Base-by-base conservation (phyloP, 2,329 filamentous ascomycete species). In the Talaromyces sp. region DNA sequence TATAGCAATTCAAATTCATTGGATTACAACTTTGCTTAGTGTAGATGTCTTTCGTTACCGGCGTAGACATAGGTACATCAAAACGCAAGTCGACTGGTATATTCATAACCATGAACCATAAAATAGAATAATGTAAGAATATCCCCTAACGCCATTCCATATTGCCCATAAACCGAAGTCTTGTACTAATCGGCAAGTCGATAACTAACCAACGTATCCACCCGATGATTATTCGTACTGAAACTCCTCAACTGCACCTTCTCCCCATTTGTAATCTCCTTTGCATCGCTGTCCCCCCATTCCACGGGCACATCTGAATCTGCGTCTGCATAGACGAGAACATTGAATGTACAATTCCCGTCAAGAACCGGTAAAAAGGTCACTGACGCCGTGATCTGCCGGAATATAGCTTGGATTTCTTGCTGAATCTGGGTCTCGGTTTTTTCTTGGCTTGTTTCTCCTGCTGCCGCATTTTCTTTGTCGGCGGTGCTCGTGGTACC, bases 241-340 rank as follows among this genome's bases (percentile, higher is more conserved):
- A 97, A 99, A 64, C 93, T 96, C 61, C 94, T 84, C 69, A 99
- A 78, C 77, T 97, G 92, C 31, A 99, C 94, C 70, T 94, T 91
- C 79, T 99, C 94, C 41, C 90, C 93, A 67, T 94, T 89, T 70
- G 87, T 81, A 65, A 99, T 97, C 79, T 99, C 94, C 78, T 96
- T 97, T 56, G 93, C 92, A 74, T 97, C 94, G 65, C 91, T 96
- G 77, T 99, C 94, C 48, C 94, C 94, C 94, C 94, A 99, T 74
- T 99, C 94, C 59, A 99, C 87, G 3, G 94, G 94, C 13, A 99
- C 94, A 50, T 97, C 93, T 59, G 89, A 94, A 75, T 97, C 92
- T 17, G 92, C 92, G 71, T 99, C 93, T 54, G 94, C 94, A 71
- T 99, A 99, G 3, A 99, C 94, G 40, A 99, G 83, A 50, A 99